Evolutionary conservation across 2,329 filamentous ascomycete genomes (phyloP).

Genomic region (Scolecobasidium constrictum): DNA sequence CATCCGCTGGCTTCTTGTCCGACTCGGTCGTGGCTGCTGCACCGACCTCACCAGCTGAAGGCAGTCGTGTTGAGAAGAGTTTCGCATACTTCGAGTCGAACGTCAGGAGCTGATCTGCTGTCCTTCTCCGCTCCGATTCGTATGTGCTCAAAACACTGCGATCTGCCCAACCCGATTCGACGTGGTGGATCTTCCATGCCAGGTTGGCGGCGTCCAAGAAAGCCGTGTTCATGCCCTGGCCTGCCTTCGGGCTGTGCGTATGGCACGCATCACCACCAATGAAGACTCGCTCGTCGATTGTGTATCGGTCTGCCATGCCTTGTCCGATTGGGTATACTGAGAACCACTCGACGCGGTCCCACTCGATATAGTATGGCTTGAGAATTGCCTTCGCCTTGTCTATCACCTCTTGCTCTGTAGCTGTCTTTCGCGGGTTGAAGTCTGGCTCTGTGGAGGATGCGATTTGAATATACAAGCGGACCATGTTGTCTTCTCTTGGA

Average conservation of each 20-base stretch:
- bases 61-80: conserved; percentile 71
- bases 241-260: conserved; percentile 53
- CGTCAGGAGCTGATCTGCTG: conserved; percentile 72
- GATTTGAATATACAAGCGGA: conserved; percentile 47
- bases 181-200: conserved; percentile 91
- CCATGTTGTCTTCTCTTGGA: conserved; percentile 42
- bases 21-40: conserved; percentile 29
- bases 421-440: conserved; percentile 50
- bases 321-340: conserved; percentile 57
- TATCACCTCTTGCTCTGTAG: conserved; percentile 49
- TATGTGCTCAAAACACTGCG: conserved; percentile 68
- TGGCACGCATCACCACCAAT: conserved; percentile 57
- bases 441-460: conserved; percentile 51
- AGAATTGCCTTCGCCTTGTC: conserved; percentile 46
- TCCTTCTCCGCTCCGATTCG: conserved; percentile 71
- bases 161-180: conserved; percentile 70
- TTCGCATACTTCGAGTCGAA: conserved; percentile 88
- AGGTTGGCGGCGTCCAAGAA: conserved; percentile 66
- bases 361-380: conserved; percentile 48
- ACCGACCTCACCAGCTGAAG: conserved; percentile 61
- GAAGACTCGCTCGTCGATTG: conserved; percentile 53
- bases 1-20: conserved; percentile 30
- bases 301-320: conserved; percentile 54
- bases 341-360: conserved; percentile 56
- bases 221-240: conserved; percentile 53